Evolutionary conservation across 2,329 filamentous ascomycete genomes (phyloP), one percentile per base, ranked within the genome.

Genomic region (Fusarium newnesense): DNA sequence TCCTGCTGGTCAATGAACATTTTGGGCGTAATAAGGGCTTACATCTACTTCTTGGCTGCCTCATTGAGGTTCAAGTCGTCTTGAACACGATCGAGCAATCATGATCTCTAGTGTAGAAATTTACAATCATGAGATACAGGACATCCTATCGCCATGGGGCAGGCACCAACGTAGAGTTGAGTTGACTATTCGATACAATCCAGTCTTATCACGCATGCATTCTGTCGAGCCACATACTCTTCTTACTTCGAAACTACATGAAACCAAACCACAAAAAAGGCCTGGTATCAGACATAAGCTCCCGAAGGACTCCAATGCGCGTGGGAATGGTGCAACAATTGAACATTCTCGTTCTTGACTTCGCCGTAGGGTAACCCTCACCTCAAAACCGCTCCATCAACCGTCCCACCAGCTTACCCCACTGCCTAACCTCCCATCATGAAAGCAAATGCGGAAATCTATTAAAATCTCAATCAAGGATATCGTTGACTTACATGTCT

Each of bases 251-350:
- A 30, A 18, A 28, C 9, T 16, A 13, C 3, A 30, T 18, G 19
- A 1, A 30, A 4, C 0, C 10, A 21, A 40, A 40, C 9, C 2
- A 7, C 9, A 18, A 1, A 28, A 30, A 40, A 30, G 15, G 7
- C 13, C 6, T 26, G 7, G 5, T 9, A 28, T 9, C 1, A 24
- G 7, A 15, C 2, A 9, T 1, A 1, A n/a, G 3, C 11, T 12
- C 30, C 12, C 8, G 7, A 34, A 26, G 7, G 6, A 11, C 16
- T 15, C 13, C 8, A 21, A 13, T 15, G 1, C 19, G 5, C 9
- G 4, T 15, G 5, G 2, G 16, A 39, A 15, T n/a, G 9, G 8
- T 18, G 18, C 4, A 36, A 43, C 2, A 10, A 28, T 21, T 26
- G 11, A 40, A 19, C 6, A 42, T 34, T 16, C 0, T 28, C 7